These are phyloP conservation scores for Penicillium nucicola DNA, from an alignment of 495 filamentous ascomycete species.

Conservation along the genomic window DNA sequence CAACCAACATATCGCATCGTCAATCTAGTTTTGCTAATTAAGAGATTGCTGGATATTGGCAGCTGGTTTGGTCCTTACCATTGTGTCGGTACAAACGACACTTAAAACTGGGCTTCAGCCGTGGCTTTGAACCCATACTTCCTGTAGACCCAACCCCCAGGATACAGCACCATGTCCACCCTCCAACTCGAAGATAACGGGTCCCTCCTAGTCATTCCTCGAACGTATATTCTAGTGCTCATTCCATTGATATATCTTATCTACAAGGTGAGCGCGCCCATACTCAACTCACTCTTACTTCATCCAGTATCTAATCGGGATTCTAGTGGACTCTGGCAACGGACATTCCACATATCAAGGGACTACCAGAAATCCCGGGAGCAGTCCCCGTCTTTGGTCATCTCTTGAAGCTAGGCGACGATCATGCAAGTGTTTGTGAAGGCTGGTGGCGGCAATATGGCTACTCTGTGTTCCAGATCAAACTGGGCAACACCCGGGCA, in stretches of 20 bases:
- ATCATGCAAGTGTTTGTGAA: slow-evolving; percentile 53
- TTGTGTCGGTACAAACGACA: no score
- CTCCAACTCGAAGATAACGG: slow-evolving; percentile 2
- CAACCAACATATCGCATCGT: no score
- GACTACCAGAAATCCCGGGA: slow-evolving; percentile 50
- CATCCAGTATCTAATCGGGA: neutral
- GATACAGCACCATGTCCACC: no score
- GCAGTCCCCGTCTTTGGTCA: slow-evolving; percentile 50
- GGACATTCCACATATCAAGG: slow-evolving; percentile 47
- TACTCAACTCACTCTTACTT: neutral
- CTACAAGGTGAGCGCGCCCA: slow-evolving; percentile 7
- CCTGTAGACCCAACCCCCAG: no score
- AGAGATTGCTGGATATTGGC: no score
- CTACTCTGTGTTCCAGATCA: slow-evolving; percentile 53
- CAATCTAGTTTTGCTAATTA: no score
- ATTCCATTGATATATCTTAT: slow-evolving; percentile 12
- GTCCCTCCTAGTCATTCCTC: neutral
- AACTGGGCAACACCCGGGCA: slow-evolving; percentile 49
- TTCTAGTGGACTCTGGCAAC: slow-evolving; percentile 22
- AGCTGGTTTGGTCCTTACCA: no score
- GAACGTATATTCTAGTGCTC: neutral
- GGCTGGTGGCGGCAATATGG: slow-evolving; percentile 51
- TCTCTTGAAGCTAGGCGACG: slow-evolving; percentile 51
- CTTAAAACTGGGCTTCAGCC: no score
- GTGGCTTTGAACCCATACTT: no score